These are phyloP conservation scores for Porcisia hertigi DNA, from an alignment of 208 protist genomes.

Conservation along the genomic window DNA sequence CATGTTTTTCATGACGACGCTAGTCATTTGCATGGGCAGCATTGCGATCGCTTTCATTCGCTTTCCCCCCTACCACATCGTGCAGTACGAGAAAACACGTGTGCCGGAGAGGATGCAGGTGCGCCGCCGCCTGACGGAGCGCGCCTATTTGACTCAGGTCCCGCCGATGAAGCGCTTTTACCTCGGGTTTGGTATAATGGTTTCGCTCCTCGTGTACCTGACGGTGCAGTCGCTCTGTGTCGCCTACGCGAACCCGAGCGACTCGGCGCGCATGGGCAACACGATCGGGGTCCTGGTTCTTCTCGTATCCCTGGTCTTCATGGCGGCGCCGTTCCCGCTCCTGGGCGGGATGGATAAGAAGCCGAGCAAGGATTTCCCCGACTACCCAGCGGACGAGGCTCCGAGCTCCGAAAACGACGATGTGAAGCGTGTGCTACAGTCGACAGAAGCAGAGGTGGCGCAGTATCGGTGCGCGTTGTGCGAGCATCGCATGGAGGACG, in stretches of 20 bases:
- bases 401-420: not conserved
- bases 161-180: slow-evolving; percentile 49
- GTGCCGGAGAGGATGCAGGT: slow-evolving; percentile 28
- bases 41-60: slow-evolving; percentile 38
- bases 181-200: slow-evolving; percentile 44
- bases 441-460: slow-evolving; percentile 8
- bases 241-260: slow-evolving; percentile 39
- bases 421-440: slow-evolving; percentile 16
- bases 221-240: slow-evolving; percentile 52
- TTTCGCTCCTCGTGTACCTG: slow-evolving; percentile 43
- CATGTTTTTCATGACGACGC: slow-evolving; percentile 54
- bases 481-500: slow-evolving; percentile 15
- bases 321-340: slow-evolving; percentile 40
- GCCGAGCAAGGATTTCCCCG: slow-evolving; percentile 33
- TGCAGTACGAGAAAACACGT: slow-evolving; percentile 32
- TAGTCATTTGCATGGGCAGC: slow-evolving; percentile 33
- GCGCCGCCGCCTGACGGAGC: slow-evolving; percentile 52
- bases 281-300: slow-evolving; percentile 48
- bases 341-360: slow-evolving; percentile 54
- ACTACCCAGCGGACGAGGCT: slow-evolving; percentile 1
- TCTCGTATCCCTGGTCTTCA: slow-evolving; percentile 28
- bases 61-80: slow-evolving; percentile 55
- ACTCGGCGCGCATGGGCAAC: slow-evolving; percentile 30
- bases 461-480: slow-evolving; percentile 20
- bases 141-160: slow-evolving; percentile 60